Conservation (phyloP, 2,329 filamentous ascomycete genomes). For the Aquanectria penicillioides region DNA sequence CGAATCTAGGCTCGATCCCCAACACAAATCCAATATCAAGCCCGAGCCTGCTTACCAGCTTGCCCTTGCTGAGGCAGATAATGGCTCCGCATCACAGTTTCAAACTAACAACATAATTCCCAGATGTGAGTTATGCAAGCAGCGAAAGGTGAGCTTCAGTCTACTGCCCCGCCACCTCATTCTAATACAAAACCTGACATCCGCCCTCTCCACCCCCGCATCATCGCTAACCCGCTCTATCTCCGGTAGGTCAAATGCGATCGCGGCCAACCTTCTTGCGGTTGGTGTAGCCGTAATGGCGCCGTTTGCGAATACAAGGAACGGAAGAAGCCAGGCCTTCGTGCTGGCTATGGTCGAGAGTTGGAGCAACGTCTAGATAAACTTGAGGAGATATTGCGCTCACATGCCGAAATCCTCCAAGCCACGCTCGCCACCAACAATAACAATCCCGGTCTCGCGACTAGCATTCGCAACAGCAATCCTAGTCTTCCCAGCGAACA, state of each 20-base stretch:
- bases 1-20: constrained; percentile 13
- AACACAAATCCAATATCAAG: constrained; percentile 26
- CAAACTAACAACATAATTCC: constrained; percentile 50
- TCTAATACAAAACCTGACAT: neutral
- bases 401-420: constrained; percentile 74
- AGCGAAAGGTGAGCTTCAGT: constrained; percentile 71
- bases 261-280: constrained; percentile 76
- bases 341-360: constrained; percentile 77
- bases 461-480: constrained; percentile 60
- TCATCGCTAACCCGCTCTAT: constrained; percentile 20
- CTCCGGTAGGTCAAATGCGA: constrained; percentile 76
- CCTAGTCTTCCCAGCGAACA: constrained; percentile 65
- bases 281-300: constrained; percentile 73
- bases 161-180: constrained; percentile 24
- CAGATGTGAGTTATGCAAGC: constrained; percentile 82
- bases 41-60: constrained; percentile 21
- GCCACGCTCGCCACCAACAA: constrained; percentile 56
- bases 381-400: constrained; percentile 72
- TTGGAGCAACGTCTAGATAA: constrained; percentile 77
- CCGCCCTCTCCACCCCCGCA: neutral
- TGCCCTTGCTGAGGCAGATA: constrained; percentile 26
- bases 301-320: constrained; percentile 75
- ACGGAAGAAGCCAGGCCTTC: constrained; percentile 72
- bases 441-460: constrained; percentile 46
- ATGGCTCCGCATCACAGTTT: constrained; percentile 23